Base-by-base conservation (phyloP, 352 stramenopile genomes). In the Pythium oligandrum region DNA sequence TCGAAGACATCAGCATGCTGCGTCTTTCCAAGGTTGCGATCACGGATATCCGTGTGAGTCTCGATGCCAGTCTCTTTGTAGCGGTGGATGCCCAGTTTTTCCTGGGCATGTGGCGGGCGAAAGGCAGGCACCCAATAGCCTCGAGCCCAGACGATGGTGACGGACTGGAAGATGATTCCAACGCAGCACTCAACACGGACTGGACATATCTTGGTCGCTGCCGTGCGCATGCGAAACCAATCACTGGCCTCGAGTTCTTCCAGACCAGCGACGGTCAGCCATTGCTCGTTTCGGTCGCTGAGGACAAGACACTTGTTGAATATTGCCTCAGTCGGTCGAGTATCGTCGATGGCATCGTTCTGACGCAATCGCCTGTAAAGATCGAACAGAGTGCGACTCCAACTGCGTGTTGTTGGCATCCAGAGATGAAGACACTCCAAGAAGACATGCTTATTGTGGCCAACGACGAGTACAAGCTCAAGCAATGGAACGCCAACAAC, bases 381-480 rank as follows among this genome's bases (percentile, higher is more conserved):
- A 86, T 98, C 17, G 93, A 98, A 59, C 85, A 96, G 53, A 80
- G 70, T 44, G 87, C 70, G 37, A 71, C 76, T 10, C 91, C 93
- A 1, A 97, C 91, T 11, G 81, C 80, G 12, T 95, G 93, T 47
- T 82, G 93, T 55, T 98, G 90, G 90, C 83, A 97, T 43, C 89
- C 90, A 0, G 82, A 93, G 53, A 73, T 89, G 43, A 68, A 67
- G 30, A 70, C 64, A 26, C 57, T 89, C 2, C 81, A 90, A 46
- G 91, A 98, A 70, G 93, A 97, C 54, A 73, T 94, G 33, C 54
- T 97, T 2, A 73, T 96, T 30, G 83, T 93, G 33, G 90, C 85
- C 2, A 97, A 96, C 63, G 76, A 90, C 43, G 93, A 97, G 55
- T 98, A 96, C 69, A 98, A 98, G 66, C 57, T 98, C 46, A 97